Conservation (phyloP, 805 yeast species). For the Cyberlindnera maclurae region DNA sequence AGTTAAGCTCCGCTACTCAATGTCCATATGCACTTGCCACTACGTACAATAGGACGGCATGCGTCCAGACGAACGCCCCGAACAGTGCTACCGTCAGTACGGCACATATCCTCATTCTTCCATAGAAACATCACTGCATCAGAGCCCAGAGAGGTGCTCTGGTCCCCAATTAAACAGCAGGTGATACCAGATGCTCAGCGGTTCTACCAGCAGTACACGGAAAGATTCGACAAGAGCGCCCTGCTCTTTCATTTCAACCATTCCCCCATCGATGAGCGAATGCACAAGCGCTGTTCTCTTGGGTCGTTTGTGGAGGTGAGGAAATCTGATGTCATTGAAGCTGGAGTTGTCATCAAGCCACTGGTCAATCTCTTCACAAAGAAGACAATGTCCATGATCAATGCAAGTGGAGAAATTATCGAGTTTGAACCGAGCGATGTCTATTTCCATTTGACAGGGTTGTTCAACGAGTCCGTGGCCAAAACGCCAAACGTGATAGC, state of each 20-base stretch:
- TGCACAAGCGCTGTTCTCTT: constrained; percentile 1
- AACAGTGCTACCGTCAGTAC: too few species aligned
- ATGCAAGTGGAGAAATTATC: constrained; percentile 2
- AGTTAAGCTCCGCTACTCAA: too few species aligned
- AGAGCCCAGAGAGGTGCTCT: too few species aligned
- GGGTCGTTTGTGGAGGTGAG: constrained; percentile 11
- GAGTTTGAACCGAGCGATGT: constrained; percentile 6
- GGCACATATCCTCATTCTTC: too few species aligned
- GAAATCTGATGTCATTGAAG: not conserved
- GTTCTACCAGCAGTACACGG: too few species aligned
- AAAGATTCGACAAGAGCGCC: too few species aligned
- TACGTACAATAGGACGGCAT: too few species aligned
- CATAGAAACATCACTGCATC: too few species aligned
- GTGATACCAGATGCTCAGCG: too few species aligned
- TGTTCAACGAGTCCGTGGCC: not conserved
- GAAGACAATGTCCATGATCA: constrained; percentile 5
- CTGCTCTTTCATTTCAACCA: not conserved
- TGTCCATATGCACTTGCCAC: too few species aligned
- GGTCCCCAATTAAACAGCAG: too few species aligned
- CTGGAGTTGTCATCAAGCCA: constrained; percentile 6
- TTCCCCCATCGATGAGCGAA: not conserved
- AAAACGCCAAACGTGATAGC: not conserved
- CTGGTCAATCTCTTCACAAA: constrained; percentile 6
- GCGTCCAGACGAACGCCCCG: too few species aligned
- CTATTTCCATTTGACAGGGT: constrained; percentile 8